Conservation (phyloP, 768 basidiomycete species). For the Boletus tylopilopsis region DNA sequence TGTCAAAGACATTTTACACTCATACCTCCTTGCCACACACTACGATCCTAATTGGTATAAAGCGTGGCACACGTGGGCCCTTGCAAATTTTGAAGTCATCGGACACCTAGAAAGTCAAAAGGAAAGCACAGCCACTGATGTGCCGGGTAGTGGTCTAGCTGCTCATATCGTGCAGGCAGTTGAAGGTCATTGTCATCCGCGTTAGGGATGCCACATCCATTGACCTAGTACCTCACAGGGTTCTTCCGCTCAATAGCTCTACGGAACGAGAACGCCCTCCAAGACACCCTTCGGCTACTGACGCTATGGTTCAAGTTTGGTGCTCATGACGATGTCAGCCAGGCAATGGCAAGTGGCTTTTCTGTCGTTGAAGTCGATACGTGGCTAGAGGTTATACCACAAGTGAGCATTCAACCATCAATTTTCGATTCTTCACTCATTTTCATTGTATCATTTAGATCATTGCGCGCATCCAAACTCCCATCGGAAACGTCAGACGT, state of each 20-base stretch:
- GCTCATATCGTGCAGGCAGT: conserved; percentile 89
- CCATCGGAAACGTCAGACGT: conserved; percentile 77
- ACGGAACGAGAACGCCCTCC: conserved; percentile 85
- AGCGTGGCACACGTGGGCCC: conserved; percentile 98
- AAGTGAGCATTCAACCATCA: conserved; percentile 46
- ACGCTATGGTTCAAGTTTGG: conserved; percentile 99
- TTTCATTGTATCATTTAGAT: conserved; percentile 61
- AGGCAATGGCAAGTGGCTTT: conserved; percentile 86
- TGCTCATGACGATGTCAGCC: conserved; percentile 81
- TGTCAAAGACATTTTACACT: conserved; percentile 75
- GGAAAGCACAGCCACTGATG: conserved; percentile 51
- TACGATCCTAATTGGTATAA: conserved; percentile 98
- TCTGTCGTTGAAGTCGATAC: conserved; percentile 91
- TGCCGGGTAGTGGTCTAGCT: conserved; percentile 61
- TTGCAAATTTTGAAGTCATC: conserved; percentile 95
- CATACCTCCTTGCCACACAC: conserved; percentile 83
- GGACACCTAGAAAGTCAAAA: conserved; percentile 68
- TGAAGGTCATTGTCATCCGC: conserved; percentile 50
- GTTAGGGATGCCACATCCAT: conserved; percentile 3
- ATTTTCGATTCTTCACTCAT: not conserved
- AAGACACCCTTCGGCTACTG: conserved; percentile 88
- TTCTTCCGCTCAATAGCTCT: conserved; percentile 96
- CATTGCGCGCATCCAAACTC: conserved; percentile 97
- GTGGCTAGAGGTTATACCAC: conserved; percentile 98
- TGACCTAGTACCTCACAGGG: conserved; percentile 40